Evolutionary conservation across 345 rosid species (phyloP).

Genomic region (Populus pruinosa): DNA sequence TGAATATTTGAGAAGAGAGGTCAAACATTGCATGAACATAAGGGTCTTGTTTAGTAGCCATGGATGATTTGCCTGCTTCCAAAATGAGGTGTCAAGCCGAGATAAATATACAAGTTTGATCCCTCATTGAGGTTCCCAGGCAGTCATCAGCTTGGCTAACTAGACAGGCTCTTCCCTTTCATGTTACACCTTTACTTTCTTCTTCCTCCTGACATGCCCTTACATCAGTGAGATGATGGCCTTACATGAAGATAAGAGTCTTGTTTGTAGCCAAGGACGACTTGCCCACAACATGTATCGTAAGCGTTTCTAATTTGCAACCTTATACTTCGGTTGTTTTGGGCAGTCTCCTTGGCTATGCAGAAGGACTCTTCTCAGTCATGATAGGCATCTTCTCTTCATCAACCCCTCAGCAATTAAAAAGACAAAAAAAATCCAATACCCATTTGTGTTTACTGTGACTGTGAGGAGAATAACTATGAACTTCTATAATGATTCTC

Average conservation of each 20-base stretch:
- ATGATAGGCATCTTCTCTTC: slow-evolving; percentile 12
- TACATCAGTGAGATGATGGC: background rate
- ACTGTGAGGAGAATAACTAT: too few relatives aligned
- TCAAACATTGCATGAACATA: background rate
- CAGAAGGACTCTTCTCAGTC: slow-evolving; percentile 9
- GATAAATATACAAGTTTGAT: background rate
- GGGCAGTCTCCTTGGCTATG: slow-evolving; percentile 23
- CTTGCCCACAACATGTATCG: slow-evolving; percentile 8
- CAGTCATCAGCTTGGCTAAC: background rate
- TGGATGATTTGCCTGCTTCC: background rate
- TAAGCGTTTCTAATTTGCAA: background rate
- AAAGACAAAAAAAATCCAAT: too few relatives aligned
- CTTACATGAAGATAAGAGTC: slow-evolving; percentile 14
- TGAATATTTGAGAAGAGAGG: background rate
- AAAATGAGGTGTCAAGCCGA: background rate
- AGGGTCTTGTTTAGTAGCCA: background rate
- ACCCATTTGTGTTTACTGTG: too few relatives aligned
- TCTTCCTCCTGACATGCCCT: background rate
- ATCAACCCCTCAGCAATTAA: background rate
- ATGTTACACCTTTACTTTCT: background rate
- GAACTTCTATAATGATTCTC: too few relatives aligned
- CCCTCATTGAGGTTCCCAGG: background rate
- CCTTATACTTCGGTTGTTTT: background rate
- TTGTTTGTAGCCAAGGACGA: slow-evolving; percentile 20
- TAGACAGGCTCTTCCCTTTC: background rate